These are phyloP conservation scores for Populus ilicifolia DNA, from an alignment of 345 rosid species.

Conservation along the genomic window DNA sequence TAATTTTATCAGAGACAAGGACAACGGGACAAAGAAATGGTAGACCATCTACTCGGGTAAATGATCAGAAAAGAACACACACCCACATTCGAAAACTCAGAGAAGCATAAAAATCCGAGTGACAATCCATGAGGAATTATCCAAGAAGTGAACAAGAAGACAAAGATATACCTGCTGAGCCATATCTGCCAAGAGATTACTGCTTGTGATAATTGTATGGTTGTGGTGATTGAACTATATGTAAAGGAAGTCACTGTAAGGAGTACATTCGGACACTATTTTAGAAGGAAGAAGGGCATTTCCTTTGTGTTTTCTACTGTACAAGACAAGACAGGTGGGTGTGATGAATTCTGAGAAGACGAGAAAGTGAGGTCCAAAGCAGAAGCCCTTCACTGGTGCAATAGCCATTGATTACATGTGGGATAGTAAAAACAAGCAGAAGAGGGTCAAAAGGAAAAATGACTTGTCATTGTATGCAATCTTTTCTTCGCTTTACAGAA, in stretches of 20 bases:
- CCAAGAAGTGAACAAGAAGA: constrained; percentile 17
- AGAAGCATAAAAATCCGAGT: constrained; percentile 7
- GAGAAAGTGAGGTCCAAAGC: not conserved
- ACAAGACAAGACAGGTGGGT: constrained; percentile 5
- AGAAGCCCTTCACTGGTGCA: not conserved
- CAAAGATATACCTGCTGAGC: constrained; percentile 32
- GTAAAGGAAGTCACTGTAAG: constrained; percentile 3
- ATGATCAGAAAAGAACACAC: constrained; percentile 19
- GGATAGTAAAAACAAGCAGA: constrained; percentile 5
- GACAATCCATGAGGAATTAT: constrained; percentile 13
- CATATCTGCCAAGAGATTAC: constrained; percentile 11
- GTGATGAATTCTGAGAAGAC: constrained; percentile 5
- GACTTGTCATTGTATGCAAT: constrained; percentile 13
- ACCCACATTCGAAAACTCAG: constrained; percentile 4
- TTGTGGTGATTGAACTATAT: constrained; percentile 19
- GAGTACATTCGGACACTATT: not conserved
- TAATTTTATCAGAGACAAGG: constrained; percentile 11
- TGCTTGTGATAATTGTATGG: not conserved
- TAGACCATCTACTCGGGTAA: constrained; percentile 10
- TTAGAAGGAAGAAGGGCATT: constrained; percentile 11
- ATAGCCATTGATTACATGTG: not conserved
- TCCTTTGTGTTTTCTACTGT: constrained; percentile 5
- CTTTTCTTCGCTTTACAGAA: constrained; percentile 6
- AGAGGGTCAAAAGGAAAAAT: constrained; percentile 16
- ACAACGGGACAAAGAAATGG: constrained; percentile 4